Evolutionary conservation across 208 protist species (phyloP), one percentile per base, ranked within the genome.

Genomic region (Porcisia deanei): DNA sequence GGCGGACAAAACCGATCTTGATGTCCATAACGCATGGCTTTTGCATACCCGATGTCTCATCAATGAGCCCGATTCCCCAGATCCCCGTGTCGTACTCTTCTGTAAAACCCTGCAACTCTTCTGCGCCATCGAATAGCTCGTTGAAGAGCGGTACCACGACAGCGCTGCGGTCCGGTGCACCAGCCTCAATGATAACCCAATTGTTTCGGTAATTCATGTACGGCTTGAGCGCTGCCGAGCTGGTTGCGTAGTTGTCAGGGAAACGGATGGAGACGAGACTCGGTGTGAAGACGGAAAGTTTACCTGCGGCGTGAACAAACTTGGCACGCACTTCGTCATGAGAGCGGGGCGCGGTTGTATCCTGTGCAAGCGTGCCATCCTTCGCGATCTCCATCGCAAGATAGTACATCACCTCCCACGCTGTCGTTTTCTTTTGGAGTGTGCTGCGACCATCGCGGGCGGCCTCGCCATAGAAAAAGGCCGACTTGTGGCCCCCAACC

Each of bases 381-480:
- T 73, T 80, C 45, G 81, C 39, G 58, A 87, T 54, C 63, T 75
- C 65, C 77, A 88, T 83, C 1, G 75, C 86, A 5, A 87, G 47
- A 79, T 95, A 93, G 79, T 86, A 88, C 14, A 94, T 71, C 7
- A 91, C 76, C 68, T 96, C 91, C 91, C 91, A 94, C 41, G 79
- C 87, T 7, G 88, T 96, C 14, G 85, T 86, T 37, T 66, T 75
- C 74, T 96, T 96, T 49, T 75, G 75, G 22, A 96, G 83, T 1
- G 91, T 96, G 57, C 55, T 81, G 34, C 72, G 68, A 9, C 81
- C 84, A 58, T 89, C 83, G 58, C 59, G 20, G 18, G 88, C 79
- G 3, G 49, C 25, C 9, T 82, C 69, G 5, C 91, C 91, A 70
- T 90, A 88, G 71, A 85, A 83, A 41, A 96, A 88, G 52, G 66